These are phyloP conservation scores for Paxillus ammoniavirescens DNA, from an alignment of 768 basidiomycete species.

Conservation along the genomic window DNA sequence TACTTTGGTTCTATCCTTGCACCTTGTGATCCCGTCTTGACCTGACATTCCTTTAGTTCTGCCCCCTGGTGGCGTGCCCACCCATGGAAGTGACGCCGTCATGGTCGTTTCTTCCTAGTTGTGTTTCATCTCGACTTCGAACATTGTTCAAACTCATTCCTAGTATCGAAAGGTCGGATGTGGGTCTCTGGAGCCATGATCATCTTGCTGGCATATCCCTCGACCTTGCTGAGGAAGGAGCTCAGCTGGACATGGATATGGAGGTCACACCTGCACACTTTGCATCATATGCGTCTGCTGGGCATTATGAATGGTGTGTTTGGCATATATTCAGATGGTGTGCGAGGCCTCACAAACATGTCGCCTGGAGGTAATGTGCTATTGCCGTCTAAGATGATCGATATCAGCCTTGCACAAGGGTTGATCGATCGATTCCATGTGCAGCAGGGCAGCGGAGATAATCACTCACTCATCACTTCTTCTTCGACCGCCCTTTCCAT, in stretches of 20 bases:
- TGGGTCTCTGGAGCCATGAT: too few species aligned
- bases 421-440: constrained; percentile 1
- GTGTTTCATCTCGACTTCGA: too few species aligned
- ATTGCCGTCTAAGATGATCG: constrained; percentile 59
- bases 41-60: too few species aligned
- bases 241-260: background rate
- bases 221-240: too few species aligned
- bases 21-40: too few species aligned
- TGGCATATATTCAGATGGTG: constrained; percentile 59
- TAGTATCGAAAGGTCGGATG: too few species aligned
- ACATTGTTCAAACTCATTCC: too few species aligned
- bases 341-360: constrained; percentile 76
- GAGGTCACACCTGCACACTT: constrained; percentile 72
- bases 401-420: constrained; percentile 2
- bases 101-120: too few species aligned
- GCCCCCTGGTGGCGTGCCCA: too few species aligned
- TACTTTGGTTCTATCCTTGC: too few species aligned
- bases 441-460: background rate
- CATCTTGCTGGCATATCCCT: too few species aligned
- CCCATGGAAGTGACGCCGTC: too few species aligned
- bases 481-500: constrained; percentile 72
- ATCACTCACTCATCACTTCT: constrained; percentile 72
- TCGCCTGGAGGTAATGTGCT: constrained; percentile 60
- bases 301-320: constrained; percentile 55
- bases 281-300: constrained; percentile 78